These are phyloP conservation scores for Suillus plorans DNA, from an alignment of 768 basidiomycete genomes.

Conservation along the genomic window DNA sequence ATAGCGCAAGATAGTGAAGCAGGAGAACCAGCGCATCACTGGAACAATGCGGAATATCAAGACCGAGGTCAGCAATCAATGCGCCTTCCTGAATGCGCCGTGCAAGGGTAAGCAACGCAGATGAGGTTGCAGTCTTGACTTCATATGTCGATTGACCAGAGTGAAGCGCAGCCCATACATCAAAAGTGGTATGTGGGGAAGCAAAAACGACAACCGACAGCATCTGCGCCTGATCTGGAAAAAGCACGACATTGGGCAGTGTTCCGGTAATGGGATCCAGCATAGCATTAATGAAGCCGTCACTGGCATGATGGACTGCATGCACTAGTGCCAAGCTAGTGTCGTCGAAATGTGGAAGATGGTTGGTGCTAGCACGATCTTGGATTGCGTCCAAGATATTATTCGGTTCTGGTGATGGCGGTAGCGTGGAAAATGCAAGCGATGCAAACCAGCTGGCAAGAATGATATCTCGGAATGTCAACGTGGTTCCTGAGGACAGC, in stretches of 20 bases:
- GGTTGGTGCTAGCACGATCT: conserved; percentile 20
- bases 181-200: conserved; percentile 23
- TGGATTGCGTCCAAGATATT: conserved; percentile 21
- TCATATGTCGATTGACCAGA: conserved; percentile 26
- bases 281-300: conserved; percentile 32
- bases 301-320: conserved; percentile 34
- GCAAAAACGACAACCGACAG: conserved; percentile 39
- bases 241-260: conserved; percentile 41
- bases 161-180: conserved; percentile 19
- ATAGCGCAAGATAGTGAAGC: conserved; percentile 48
- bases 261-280: conserved; percentile 35
- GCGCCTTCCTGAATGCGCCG: conserved; percentile 40
- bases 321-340: conserved; percentile 37
- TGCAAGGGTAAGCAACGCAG: conserved; percentile 45
- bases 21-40: conserved; percentile 40
- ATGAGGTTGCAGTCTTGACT: conserved; percentile 35
- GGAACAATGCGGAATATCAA: conserved; percentile 28
- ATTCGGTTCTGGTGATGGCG: conserved; percentile 19
- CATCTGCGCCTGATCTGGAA: conserved; percentile 39
- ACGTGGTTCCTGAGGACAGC: conserved; percentile 11
- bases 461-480: conserved; percentile 38
- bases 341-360: conserved; percentile 26
- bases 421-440: conserved; percentile 27
- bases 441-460: conserved; percentile 38
- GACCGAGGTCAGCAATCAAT: conserved; percentile 22